A percentile compares a stretch with the other conserved stretches of the same genome.
phyloP scores from a whole-genome alignment of 805 yeast species.

The Pichia thaimueangensis region DNA sequence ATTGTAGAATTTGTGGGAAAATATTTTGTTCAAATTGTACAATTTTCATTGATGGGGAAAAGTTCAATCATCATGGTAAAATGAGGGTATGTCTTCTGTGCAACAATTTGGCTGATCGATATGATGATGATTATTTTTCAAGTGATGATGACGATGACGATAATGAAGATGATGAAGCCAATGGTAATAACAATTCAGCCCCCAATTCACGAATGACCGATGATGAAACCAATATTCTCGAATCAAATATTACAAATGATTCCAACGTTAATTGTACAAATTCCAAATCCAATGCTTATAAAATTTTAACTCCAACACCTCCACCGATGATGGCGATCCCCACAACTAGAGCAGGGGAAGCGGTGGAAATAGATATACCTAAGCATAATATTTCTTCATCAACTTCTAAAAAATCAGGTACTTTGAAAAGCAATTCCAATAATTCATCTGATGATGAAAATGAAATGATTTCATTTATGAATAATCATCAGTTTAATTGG shows the following conservation, averaged over 20 bases:
- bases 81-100: conserved; percentile 77
- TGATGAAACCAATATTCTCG: not conserved
- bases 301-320: conserved; percentile 41
- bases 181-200: not conserved
- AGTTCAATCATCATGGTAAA: conserved; percentile 57
- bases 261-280: too few species aligned
- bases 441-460: conserved; percentile 24
- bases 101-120: conserved; percentile 52
- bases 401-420: not conserved
- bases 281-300: not conserved
- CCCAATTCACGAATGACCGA: not conserved
- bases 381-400: conserved; percentile 6
- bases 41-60: conserved; percentile 56
- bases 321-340: conserved; percentile 77
- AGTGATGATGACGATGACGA: conserved; percentile 41
- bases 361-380: conserved; percentile 59
- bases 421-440: not conserved
- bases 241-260: too few species aligned
- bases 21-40: conserved; percentile 87
- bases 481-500: conserved; percentile 30
- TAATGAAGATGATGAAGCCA: conserved; percentile 4
- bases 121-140: conserved; percentile 61
- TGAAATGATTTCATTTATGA: conserved; percentile 25
- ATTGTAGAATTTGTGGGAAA: conserved; percentile 94
- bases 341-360: conserved; percentile 71